phyloP scores from a whole-genome alignment of 2,329 filamentous ascomycete genomes.

The Pezizomycotina sp. region DNA sequence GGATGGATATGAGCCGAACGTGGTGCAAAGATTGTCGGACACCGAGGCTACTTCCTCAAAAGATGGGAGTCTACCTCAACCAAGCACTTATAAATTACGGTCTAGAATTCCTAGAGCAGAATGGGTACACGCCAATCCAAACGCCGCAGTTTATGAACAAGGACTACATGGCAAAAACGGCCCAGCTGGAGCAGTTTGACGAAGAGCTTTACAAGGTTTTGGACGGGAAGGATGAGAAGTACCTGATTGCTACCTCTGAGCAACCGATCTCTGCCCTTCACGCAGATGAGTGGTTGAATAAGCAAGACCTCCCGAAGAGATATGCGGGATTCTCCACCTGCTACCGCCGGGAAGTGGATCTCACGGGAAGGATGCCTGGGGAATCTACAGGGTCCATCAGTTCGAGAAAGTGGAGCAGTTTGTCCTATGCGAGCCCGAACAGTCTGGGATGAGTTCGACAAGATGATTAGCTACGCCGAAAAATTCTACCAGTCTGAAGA shows the following conservation, averaged over 20 bases:
- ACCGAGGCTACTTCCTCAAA: conserved; percentile 82
- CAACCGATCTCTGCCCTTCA: conserved; percentile 90
- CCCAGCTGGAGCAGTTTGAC: conserved; percentile 91
- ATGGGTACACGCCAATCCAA: conserved; percentile 68
- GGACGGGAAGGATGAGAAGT: conserved; percentile 77
- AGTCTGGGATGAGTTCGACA: conserved; percentile 88
- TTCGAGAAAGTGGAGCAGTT: conserved; percentile 91
- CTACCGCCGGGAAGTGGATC: conserved; percentile 86
- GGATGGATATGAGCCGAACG: conserved; percentile 83
- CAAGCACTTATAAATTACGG: conserved; percentile 91
- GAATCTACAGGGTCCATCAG: conserved; percentile 93
- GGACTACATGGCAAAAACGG: conserved; percentile 94
- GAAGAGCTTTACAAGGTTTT: conserved; percentile 97
- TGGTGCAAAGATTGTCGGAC: conserved; percentile 83
- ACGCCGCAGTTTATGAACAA: conserved; percentile 89
- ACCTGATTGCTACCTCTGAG: conserved; percentile 68
- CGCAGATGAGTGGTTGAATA: conserved; percentile 79
- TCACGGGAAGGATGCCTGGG: conserved; percentile 88
- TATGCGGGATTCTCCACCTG: conserved; percentile 82
- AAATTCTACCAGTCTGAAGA: conserved; percentile 85
- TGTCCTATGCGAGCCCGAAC: conserved; percentile 64
- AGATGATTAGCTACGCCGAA: conserved; percentile 81
- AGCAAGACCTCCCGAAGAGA: conserved; percentile 76
- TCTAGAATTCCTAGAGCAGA: conserved; percentile 62
- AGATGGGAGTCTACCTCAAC: conserved; percentile 85